Evolutionary conservation across 345 rosid species (phyloP), one percentile per base, ranked within the genome.

Genomic region (Populus pruinosa): DNA sequence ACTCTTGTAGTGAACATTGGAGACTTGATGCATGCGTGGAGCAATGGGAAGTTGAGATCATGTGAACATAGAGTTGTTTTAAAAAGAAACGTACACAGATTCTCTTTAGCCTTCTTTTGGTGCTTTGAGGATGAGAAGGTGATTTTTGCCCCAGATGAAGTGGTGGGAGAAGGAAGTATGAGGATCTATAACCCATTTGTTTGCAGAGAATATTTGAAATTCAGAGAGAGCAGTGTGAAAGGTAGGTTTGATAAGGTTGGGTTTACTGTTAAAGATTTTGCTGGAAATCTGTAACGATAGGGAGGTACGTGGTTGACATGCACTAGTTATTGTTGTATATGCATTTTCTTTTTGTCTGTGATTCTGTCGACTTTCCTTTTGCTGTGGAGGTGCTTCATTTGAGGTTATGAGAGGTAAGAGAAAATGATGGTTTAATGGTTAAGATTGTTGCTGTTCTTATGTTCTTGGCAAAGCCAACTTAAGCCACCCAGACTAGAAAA

Each of bases 21-120:
- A 29, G 90, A 87, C 49, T 69, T 87, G 84, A 29, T 87, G 70
- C 85, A 85, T 44, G 88, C 88, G 18, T 87, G 88, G 88, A 85
- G 88, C 82, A 85, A 85, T 8, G 88, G 79, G 27, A 83, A 36
- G 59, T 82, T 85, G 25, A 66, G 82, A 49, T 85, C 86, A 66
- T 83, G 83, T 4, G 87, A 85, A 62, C 90, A 87, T 41, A 44
- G 82, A 59, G 86, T 87, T 50, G 74, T 87, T 17, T 35, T 82
- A 68, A 83, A 70, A 71, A 50, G 18, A 78, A 70, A 71, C 0
- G 77, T 68, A 6, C 77, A 67, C 21, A 76, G 88, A 3, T 76
- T 83, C 14, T 85, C 90, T 31, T 55, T 82, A 21, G 86, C 84
- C 18, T 85, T 85, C 78, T 85, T 87, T 50, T 87, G 85, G 85